phyloP scores from a whole-genome alignment of 1,284 basidiomycete genomes.

The Heterobasidion irregulare region DNA sequence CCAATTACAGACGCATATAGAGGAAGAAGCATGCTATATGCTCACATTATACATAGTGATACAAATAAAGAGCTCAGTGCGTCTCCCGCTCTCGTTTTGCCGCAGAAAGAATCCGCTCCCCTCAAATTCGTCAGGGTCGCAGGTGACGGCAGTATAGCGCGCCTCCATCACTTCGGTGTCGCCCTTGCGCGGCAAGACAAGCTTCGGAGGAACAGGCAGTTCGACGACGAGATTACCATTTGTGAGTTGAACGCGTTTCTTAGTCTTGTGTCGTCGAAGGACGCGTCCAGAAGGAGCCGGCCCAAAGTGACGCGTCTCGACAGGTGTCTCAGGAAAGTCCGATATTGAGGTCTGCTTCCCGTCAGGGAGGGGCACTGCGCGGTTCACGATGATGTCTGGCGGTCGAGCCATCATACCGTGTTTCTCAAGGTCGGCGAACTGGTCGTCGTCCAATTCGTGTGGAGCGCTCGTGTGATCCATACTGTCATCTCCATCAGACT shows the following conservation, averaged over 20 bases:
- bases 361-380: constrained; percentile 11
- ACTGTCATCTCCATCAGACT: constrained; percentile 43
- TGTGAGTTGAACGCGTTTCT: constrained; percentile 65
- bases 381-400: constrained; percentile 2
- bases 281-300: constrained; percentile 80
- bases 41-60: constrained; percentile 68
- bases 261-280: constrained; percentile 82
- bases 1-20: neutral
- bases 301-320: constrained; percentile 77
- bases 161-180: constrained; percentile 93
- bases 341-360: constrained; percentile 6
- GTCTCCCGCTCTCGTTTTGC: constrained; percentile 75
- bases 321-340: constrained; percentile 27
- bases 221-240: constrained; percentile 90
- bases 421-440: constrained; percentile 3
- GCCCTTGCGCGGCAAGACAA: constrained; percentile 73
- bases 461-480: constrained; percentile 38
- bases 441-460: constrained; percentile 1
- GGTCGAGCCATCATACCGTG: neutral
- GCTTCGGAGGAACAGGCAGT: constrained; percentile 76
- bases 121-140: constrained; percentile 87
- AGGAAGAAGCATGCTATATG: neutral
- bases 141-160: constrained; percentile 91
- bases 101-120: constrained; percentile 75
- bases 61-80: constrained; percentile 78